A percentile compares a stretch with the other conserved stretches of the same genome.
Conservation (phyloP, 345 rosid genomes). For the Populus nigra region DNA sequence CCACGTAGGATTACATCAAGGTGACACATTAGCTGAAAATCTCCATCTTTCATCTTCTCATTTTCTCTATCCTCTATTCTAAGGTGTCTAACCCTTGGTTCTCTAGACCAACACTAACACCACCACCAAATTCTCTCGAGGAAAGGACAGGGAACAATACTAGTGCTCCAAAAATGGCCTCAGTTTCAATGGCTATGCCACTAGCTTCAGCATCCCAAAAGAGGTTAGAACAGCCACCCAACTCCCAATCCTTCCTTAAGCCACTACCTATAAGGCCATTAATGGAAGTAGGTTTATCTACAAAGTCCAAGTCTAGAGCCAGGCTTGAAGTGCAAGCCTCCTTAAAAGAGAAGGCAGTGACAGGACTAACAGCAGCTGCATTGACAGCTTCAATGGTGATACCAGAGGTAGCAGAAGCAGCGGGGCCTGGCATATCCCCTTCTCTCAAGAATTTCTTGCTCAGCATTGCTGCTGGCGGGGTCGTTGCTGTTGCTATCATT, state of each 20-base stretch:
- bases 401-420: slow-evolving; percentile 29
- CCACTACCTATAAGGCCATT: slow-evolving; percentile 6
- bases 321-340: slow-evolving; percentile 14
- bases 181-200: slow-evolving; percentile 17
- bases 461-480: slow-evolving; percentile 45
- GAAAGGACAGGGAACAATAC: not conserved
- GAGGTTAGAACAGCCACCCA: not conserved
- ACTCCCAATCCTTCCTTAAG: slow-evolving; percentile 6
- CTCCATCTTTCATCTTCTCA: slow-evolving; percentile 5
- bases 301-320: not conserved
- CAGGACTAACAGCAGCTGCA: slow-evolving; percentile 20
- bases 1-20: slow-evolving; percentile 8
- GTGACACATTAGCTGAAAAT: slow-evolving; percentile 3
- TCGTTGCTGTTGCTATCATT: slow-evolving; percentile 25
- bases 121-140: not conserved
- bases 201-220: not conserved
- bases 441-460: slow-evolving; percentile 49
- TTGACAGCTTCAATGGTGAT: slow-evolving; percentile 27
- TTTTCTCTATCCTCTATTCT: slow-evolving; percentile 17
- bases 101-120: not conserved
- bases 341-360: slow-evolving; percentile 19
- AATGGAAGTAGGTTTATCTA: not conserved
- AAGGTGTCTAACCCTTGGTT: not conserved
- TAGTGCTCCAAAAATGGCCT: not conserved
- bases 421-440: slow-evolving; percentile 23